Percentiles rank a stretch among this genome's conserved stretches.
Conservation (phyloP, 306 rosid species). For the Adenanthera pavonina region DNA sequence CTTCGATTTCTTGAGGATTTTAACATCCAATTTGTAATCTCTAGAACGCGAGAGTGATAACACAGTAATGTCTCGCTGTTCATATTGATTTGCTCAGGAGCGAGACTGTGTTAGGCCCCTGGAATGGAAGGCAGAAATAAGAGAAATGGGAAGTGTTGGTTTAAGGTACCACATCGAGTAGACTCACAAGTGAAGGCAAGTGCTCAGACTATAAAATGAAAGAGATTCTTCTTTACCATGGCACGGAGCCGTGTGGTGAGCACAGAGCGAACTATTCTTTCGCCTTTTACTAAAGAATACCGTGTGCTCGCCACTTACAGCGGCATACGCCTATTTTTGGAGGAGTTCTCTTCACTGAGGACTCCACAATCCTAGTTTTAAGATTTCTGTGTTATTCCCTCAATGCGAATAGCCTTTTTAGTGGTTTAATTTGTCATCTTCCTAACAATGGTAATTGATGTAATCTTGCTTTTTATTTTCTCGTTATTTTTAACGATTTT, state of each 20-base stretch:
- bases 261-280: conserved; percentile 68
- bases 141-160: neutral
- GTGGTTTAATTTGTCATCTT: no score
- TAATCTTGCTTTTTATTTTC: no score
- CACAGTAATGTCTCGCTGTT: neutral
- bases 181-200: neutral
- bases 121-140: neutral
- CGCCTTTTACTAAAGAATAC: conserved; percentile 78
- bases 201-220: neutral
- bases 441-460: no score
- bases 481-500: no score
- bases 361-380: neutral
- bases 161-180: neutral
- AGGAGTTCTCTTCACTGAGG: neutral
- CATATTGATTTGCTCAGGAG: neutral
- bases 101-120: neutral
- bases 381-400: no score
- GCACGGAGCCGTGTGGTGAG: conserved; percentile 45
- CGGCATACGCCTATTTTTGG: conserved; percentile 47
- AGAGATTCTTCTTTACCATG: rapidly evolving
- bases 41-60: neutral
- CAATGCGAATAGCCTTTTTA: no score
- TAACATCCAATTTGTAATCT: neutral
- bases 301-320: conserved; percentile 37
- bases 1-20: neutral